Evolutionary conservation across 441 rosid species (phyloP), one percentile per base, ranked within the genome.

Genomic region (Biscutella laevigata): DNA sequence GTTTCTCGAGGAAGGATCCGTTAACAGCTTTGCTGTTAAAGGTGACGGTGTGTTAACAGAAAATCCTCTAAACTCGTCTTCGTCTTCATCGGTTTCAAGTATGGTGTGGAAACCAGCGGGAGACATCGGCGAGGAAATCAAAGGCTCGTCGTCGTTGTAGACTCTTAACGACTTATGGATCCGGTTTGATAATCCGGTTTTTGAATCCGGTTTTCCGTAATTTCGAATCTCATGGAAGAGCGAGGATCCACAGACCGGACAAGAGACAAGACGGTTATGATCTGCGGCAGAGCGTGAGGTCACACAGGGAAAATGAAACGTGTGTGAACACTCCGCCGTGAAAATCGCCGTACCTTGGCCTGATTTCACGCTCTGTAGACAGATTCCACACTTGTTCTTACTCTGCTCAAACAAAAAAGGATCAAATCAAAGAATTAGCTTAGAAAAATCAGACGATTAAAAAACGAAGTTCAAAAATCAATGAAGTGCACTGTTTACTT

Each of bases 291-390:
- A n/a, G n/a, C n/a, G 84, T 17, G 81, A 39, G 14, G 84, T 62
- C n/a, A 86, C 47, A 66, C 97, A 89, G 4, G 84, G 85, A 46
- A 86, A 82, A 56, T 89, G 95, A 55, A 89, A 89, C 40, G 76
- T 54, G 51, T 88, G 95, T 4, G 78, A 70, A 40, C 97, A 89
- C 65, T 84, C 97, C 16, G 95, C 94, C 9, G 94, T 89, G 74
- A 86, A 81, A 56, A 86, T 78, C 11, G 88, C 95, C 17, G 91
- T 80, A 4, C 91, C 95, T 56, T 82, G 83, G 3, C 88, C 91
- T 4, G 74, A 65, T 63, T 72, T 82, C 64, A 76, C 80, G 45
- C 71, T 73, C 64, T 80, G 82, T 16, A 53, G 52, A 57, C 95
- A 89, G 58, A 89, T 78, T 61, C 88, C 94, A 22, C 95, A 89